These are phyloP conservation scores for Crucihimalaya himalaica DNA, from an alignment of 345 rosid genomes.

Conservation along the genomic window DNA sequence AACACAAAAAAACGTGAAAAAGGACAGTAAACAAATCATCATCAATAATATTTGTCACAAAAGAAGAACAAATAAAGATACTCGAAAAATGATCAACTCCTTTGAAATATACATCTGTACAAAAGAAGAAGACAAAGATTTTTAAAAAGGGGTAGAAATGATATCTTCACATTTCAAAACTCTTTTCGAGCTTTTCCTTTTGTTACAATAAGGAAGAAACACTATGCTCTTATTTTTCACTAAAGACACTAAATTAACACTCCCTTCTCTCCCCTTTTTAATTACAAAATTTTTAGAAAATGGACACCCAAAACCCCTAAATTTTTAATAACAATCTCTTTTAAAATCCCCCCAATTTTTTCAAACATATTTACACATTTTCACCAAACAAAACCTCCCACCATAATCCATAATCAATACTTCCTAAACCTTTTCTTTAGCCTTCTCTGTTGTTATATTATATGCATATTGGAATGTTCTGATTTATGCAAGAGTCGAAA, in stretches of 20 bases:
- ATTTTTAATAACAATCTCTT: not conserved
- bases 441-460: constrained; percentile 23
- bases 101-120: constrained; percentile 5
- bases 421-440: constrained; percentile 23
- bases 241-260: constrained; percentile 14
- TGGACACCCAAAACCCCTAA: constrained; percentile 33
- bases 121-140: not conserved
- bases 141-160: constrained; percentile 11
- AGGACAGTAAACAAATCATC: no score
- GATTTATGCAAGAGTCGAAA: constrained; percentile 78
- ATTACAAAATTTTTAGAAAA: constrained; percentile 23
- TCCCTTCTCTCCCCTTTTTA: constrained; percentile 5
- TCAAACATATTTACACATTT: constrained; percentile 32
- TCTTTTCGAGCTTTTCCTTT: constrained; percentile 31
- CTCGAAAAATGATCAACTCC: not conserved
- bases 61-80: not conserved
- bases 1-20: no score
- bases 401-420: constrained; percentile 1
- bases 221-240: constrained; percentile 34
- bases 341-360: not conserved
- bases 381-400: not conserved
- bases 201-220: constrained; percentile 31
- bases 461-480: constrained; percentile 10
- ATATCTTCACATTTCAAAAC: constrained; percentile 40
- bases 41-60: no score